Evolutionary conservation across 1,284 basidiomycete species (phyloP).

Genomic region (Inonotus hispidus): DNA sequence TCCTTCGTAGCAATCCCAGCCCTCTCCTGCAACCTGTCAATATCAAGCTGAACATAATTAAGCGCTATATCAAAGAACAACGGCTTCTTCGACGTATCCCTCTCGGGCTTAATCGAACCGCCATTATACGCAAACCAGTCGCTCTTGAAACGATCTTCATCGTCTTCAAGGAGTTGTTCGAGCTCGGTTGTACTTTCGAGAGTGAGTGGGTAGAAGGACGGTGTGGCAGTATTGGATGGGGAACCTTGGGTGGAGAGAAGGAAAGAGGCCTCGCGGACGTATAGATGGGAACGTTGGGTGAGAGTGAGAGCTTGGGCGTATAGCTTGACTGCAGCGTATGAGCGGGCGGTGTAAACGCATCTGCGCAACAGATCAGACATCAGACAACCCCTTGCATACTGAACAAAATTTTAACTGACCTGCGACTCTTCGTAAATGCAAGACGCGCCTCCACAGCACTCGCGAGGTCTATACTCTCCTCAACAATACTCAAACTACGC

Average conservation of each 20-base stretch:
- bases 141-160: slow-evolving; percentile 58
- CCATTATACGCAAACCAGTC: slow-evolving; percentile 80
- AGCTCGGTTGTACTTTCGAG: slow-evolving; percentile 42
- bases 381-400: slow-evolving; percentile 1
- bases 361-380: slow-evolving; percentile 30
- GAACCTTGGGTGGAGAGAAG: slow-evolving; percentile 30
- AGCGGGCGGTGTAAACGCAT: slow-evolving; percentile 65
- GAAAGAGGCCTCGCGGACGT: slow-evolving; percentile 58
- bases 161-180: slow-evolving; percentile 42
- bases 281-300: slow-evolving; percentile 60
- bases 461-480: slow-evolving; percentile 80
- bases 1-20: slow-evolving; percentile 51
- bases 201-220: slow-evolving; percentile 53
- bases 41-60: slow-evolving; percentile 83
- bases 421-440: slow-evolving; percentile 67
- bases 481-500: slow-evolving; percentile 77
- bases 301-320: slow-evolving; percentile 69
- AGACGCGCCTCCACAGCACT: slow-evolving; percentile 72
- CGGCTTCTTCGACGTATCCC: slow-evolving; percentile 65
- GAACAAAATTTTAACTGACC: slow-evolving; percentile 35
- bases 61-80: slow-evolving; percentile 93
- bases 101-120: slow-evolving; percentile 41
- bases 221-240: slow-evolving; percentile 33
- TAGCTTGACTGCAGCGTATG: slow-evolving; percentile 62
- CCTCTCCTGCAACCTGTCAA: slow-evolving; percentile 67